Evolutionary conservation across 768 basidiomycete species (phyloP).

Genomic region (Dentipellis fragilis): DNA sequence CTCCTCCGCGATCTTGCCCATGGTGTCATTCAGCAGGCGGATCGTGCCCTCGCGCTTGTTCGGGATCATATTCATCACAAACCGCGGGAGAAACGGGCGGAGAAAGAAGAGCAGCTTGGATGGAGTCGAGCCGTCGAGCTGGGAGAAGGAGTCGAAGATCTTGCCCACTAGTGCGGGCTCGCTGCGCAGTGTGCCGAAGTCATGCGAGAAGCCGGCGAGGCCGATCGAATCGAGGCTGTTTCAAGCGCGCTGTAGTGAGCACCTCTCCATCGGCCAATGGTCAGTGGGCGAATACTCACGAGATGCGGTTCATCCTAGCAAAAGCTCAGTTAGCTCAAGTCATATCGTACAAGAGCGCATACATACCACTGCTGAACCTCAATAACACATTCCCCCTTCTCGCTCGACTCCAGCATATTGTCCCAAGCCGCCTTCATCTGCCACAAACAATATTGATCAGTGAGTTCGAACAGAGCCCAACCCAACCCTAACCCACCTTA

Average conservation of each 20-base stretch:
- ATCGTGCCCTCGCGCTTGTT: constrained; percentile 18
- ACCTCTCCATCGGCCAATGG: no score
- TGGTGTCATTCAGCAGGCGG: constrained; percentile 18
- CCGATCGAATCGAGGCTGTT: constrained; percentile 47
- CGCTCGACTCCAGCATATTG: neutral
- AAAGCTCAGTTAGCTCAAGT: neutral
- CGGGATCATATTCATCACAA: constrained; percentile 23
- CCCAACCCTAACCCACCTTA: constrained; percentile 24
- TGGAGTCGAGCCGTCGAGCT: neutral
- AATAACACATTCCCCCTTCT: neutral
- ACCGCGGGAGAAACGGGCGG: constrained; percentile 18
- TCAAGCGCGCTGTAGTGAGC: neutral
- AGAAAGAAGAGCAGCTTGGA: neutral
- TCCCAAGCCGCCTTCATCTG: neutral
- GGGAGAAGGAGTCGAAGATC: neutral
- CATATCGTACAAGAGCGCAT: neutral
- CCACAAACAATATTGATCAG: no score
- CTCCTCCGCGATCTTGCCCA: constrained; percentile 24
- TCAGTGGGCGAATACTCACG: no score
- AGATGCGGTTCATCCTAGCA: neutral
- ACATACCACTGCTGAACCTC: neutral
- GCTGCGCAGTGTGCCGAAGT: constrained; percentile 45
- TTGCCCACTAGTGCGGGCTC: constrained; percentile 21
- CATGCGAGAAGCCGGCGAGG: constrained; percentile 48
- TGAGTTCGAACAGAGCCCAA: no score